Percentiles rank a stretch among this genome's conserved stretches.
These are phyloP conservation scores for Volvariella volvacea DNA, from an alignment of 1,284 basidiomycete genomes.

Conservation along the genomic window DNA sequence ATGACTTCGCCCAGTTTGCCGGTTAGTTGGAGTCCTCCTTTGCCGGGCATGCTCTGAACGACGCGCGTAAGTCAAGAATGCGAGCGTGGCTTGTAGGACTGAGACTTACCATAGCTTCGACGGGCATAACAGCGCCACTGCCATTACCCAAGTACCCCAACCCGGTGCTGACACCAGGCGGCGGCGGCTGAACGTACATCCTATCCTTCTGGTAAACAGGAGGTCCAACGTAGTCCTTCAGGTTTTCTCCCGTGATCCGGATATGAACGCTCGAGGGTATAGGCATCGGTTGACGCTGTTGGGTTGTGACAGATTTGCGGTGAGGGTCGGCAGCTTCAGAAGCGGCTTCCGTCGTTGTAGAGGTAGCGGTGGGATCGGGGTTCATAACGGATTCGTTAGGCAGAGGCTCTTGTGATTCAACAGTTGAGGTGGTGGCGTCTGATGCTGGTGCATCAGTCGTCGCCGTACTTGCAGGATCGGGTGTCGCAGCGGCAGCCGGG, in stretches of 20 bases:
- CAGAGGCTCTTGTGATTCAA: slow-evolving; percentile 32
- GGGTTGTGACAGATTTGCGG: slow-evolving; percentile 64
- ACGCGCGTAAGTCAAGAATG: slow-evolving; percentile 2
- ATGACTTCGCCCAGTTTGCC: slow-evolving; percentile 99
- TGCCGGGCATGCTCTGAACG: slow-evolving; percentile 82
- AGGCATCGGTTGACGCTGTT: slow-evolving; percentile 72
- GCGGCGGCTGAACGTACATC: slow-evolving; percentile 78
- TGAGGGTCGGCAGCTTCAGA: slow-evolving; percentile 17
- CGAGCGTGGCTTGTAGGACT: background rate
- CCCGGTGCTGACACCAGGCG: slow-evolving; percentile 91
- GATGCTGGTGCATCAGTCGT: slow-evolving; percentile 7
- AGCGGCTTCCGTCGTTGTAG: slow-evolving; percentile 8
- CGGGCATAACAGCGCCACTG: slow-evolving; percentile 93
- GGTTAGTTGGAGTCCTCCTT: slow-evolving; percentile 84
- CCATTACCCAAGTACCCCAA: slow-evolving; percentile 96
- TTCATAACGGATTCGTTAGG: slow-evolving; percentile 23
- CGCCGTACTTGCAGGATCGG: slow-evolving; percentile 1
- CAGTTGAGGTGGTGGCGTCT: slow-evolving; percentile 20
- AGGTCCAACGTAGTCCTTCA: slow-evolving; percentile 96
- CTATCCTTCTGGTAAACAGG: slow-evolving; percentile 94
- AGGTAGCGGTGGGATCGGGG: slow-evolving; percentile 11
- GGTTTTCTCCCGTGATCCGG: slow-evolving; percentile 76
- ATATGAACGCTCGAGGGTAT: slow-evolving; percentile 81
- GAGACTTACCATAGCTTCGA: slow-evolving; percentile 78
- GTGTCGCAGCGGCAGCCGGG: background rate